These are phyloP conservation scores for Leavenworthia alabamica DNA, from an alignment of 345 rosid species.

Conservation along the genomic window DNA sequence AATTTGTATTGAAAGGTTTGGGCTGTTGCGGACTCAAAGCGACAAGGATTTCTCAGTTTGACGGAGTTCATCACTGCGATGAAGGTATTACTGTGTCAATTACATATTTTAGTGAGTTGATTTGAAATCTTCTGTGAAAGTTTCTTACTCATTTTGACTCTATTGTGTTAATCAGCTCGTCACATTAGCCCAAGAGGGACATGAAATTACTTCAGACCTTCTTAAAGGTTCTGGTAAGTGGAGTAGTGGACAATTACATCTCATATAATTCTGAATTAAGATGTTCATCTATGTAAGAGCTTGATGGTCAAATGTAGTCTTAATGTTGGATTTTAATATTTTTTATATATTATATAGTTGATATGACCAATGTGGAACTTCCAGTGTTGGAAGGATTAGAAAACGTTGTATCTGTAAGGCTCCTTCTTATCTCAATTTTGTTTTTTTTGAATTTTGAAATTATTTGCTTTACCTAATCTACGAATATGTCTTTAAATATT, in stretches of 20 bases:
- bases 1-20: constrained; percentile 46
- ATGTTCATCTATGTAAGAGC: neutral
- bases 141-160: neutral
- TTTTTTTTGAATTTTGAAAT: neutral
- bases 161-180: constrained; percentile 40
- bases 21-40: constrained; percentile 80
- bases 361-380: constrained; percentile 38
- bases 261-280: neutral
- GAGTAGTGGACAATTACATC: constrained; percentile 9
- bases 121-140: neutral
- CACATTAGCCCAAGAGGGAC: constrained; percentile 78
- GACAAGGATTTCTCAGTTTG: constrained; percentile 77
- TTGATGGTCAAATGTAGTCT: neutral
- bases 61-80: constrained; percentile 65
- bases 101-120: neutral
- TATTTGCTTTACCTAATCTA: neutral
- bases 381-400: constrained; percentile 66
- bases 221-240: constrained; percentile 48
- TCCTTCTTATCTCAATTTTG: neutral
- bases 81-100: constrained; percentile 48
- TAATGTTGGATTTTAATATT: neutral
- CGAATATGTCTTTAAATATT: neutral
- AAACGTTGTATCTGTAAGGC: constrained; percentile 21
- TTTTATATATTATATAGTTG: constrained; percentile 35
- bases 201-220: constrained; percentile 49